Base-by-base conservation (phyloP, 2,329 filamentous ascomycete genomes). In the Ascochyta viciae-villosae region DNA sequence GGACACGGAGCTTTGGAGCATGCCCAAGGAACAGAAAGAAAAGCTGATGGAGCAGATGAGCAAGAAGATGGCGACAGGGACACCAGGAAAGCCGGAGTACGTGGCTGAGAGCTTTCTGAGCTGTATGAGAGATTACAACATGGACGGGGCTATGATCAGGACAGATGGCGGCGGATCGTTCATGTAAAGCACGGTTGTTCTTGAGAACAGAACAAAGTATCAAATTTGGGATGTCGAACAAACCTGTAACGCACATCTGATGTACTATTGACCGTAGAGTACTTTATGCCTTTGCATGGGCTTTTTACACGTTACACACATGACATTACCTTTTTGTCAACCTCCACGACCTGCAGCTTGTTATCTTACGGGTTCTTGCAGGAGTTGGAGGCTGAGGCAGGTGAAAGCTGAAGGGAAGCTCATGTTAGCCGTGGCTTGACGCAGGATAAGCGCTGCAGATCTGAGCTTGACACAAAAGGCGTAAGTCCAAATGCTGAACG, bases 71-170 rank as follows among this genome's bases (percentile, higher is more conserved):
- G 50, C 64, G 50, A 74, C 67, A 24, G 70, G 70, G 22, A 46
- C 56, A 38, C 64, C 67, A 6, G 73, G 70, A 13, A 54, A 52
- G 44, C 63, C 65, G 9, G 70, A 71, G 50, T 69, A 75, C 59
- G 68, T 75, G 22, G 73, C 65, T 3, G 80, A 83, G 73, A 74
- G 71, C 31, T 84, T 78, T 71, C 56, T 84, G 49, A 82, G 77
- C 62, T 63, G 77, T 22, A 73, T 84, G 75, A 78, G 69, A 68
- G 81, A 83, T 69, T 51, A 63, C 54, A 81, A 81, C 66, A 66
- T 78, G 26, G 78, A 77, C 16, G 82, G 80, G 5, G 74, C 68
- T 27, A 71, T 81, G 58, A 68, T 82, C 19, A 68, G 72, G 55
- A 78, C 78, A 7, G 78, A 80, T 68, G 76, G 77, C 3, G 78